Percentiles rank a stretch among this genome's conserved stretches.
These are phyloP conservation scores for Strobilomyces echinocephalus DNA, from an alignment of 768 basidiomycete species.

Conservation along the genomic window DNA sequence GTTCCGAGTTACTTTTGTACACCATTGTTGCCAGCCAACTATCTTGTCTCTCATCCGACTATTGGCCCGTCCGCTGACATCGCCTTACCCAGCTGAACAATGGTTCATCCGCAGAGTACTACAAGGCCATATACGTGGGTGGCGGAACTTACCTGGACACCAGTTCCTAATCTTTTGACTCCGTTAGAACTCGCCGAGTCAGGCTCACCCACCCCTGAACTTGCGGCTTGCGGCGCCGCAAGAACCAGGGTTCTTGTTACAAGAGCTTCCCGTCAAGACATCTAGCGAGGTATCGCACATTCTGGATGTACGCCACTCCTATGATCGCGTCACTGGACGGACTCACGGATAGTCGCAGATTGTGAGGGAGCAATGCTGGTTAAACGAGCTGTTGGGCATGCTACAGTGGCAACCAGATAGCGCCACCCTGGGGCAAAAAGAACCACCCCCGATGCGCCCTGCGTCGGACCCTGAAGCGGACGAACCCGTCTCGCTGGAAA, in stretches of 20 bases:
- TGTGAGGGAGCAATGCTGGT: constrained; percentile 79
- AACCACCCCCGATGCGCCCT: not conserved
- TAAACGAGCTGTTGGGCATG: constrained; percentile 64
- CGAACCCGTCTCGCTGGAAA: constrained; percentile 43
- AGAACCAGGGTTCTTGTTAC: constrained; percentile 72
- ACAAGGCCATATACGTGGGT: constrained; percentile 65
- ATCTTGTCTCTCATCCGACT: not conserved
- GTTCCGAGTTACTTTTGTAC: not conserved
- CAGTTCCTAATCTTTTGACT: constrained; percentile 1
- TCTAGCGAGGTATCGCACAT: constrained; percentile 74
- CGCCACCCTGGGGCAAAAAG: constrained; percentile 1
- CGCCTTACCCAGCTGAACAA: constrained; percentile 49
- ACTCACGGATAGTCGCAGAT: constrained; percentile 24
- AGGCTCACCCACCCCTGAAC: constrained; percentile 64
- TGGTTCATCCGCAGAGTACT: constrained; percentile 51
- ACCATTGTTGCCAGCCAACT: not conserved
- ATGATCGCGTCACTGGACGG: not conserved
- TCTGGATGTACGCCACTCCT: constrained; percentile 50
- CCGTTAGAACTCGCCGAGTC: constrained; percentile 57
- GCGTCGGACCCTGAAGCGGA: constrained; percentile 26
- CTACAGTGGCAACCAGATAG: constrained; percentile 59
- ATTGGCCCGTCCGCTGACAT: constrained; percentile 10
- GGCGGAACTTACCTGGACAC: not conserved
- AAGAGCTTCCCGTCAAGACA: constrained; percentile 64
- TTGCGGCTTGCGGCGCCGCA: constrained; percentile 63